Evolutionary conservation across 2,329 filamentous ascomycete species (phyloP), one percentile per base, ranked within the genome.

Genomic region (Bertia moriformis): DNA sequence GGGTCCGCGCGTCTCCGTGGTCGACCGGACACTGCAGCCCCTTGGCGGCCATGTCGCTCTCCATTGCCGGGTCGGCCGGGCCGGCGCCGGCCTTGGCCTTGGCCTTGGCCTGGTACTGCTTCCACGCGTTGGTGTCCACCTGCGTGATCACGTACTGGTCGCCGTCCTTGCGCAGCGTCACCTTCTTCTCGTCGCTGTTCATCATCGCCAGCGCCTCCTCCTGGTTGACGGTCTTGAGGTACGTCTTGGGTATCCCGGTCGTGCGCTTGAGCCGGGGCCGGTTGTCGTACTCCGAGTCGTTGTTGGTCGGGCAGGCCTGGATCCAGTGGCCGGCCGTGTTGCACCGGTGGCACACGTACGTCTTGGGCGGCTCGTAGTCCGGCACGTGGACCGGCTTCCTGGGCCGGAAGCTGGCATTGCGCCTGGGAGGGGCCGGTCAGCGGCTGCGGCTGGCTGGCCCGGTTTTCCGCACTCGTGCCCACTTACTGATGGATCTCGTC

Each of bases 261-360:
- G 91, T 96, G 44, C 89, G 80, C 67, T 95, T 96, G 47, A 96
- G 84, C 43, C 89, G 79, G 38, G 88, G 86, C 40, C 86, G 82
- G 48, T 88, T 88, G 61, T 98, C 91, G 58, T 87, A 96, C 44
- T 87, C 88, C 3, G 91, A 89, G 48, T 98, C 88, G 56, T 93
- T 86, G 57, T 98, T 98, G n/a, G 89, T 98, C 4, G 91, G 91
- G 53, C 91, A 98, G 39, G 85, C 75, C 62, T 96, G 89, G 45
- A 98, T 98, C 89, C 89, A 98, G 58, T 98, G 91, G n/a, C 88
- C 91, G 63, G 95, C 95, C 58, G 95, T 83, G 44, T 87, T 84
- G 60, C 91, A 98, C 38, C 91, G 81, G 56, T 95, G 93, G 62
- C 91, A 98, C 44, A 95, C 81, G 58, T 98, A 98, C 39, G 88